Conservation (phyloP, 179 eudicot genomes). For the Spergularia azorica region DNA sequence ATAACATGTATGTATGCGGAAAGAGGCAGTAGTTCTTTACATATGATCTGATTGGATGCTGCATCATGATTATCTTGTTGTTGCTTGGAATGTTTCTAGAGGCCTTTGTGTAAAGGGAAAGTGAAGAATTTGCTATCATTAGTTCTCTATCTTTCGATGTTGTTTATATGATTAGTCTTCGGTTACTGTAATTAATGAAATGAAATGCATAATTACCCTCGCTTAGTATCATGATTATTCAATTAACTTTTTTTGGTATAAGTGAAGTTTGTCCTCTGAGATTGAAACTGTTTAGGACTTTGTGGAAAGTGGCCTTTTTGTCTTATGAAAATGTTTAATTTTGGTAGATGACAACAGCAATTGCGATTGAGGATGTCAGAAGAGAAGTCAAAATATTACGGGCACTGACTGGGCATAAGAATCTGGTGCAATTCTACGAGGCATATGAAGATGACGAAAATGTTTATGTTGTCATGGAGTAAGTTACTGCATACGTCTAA, state of each 20-base stretch:
- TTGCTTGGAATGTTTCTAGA: constrained; percentile 3
- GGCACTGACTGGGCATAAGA: constrained; percentile 75
- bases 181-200: constrained; percentile 6
- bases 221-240: constrained; percentile 16
- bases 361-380: constrained; percentile 86
- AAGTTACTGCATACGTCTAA: constrained; percentile 36
- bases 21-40: too few species aligned
- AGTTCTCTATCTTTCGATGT: constrained; percentile 6
- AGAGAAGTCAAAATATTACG: constrained; percentile 86
- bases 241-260: constrained; percentile 17
- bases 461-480: constrained; percentile 91
- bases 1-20: too few species aligned
- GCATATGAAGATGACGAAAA: constrained; percentile 85
- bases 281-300: constrained; percentile 11
- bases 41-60: constrained; percentile 13
- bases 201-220: constrained; percentile 4
- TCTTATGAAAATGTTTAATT: constrained; percentile 29
- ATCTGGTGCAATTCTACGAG: constrained; percentile 81
- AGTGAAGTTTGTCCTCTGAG: constrained; percentile 27
- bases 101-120: constrained; percentile 2
- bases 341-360: constrained; percentile 79
- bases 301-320: constrained; percentile 21
- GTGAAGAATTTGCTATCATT: constrained; percentile 7
- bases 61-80: background rate
- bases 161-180: constrained; percentile 5